Base-by-base conservation (phyloP, 2,329 filamentous ascomycete species). In the Colletotrichum magnum region DNA sequence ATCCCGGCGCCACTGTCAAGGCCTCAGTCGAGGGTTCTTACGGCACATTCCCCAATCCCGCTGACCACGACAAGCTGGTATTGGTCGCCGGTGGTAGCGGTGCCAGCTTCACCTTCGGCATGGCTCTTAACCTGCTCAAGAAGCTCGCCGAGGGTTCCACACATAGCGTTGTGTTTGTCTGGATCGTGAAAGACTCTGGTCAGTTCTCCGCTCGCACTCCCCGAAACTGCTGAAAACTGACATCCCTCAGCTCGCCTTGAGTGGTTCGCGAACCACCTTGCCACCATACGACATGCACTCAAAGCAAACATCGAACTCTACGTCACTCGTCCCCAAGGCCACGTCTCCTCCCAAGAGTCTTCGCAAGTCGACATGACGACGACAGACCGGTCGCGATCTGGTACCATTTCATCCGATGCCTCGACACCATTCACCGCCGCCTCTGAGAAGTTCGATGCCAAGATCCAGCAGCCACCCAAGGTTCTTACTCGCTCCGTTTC, bases 1-100 rank as follows among this genome's bases (percentile, higher is more conserved):
- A 86, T 59, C 84, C 84, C 0, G 84, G 84, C 0, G 78, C 74
- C 5, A 72, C 73, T 15, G 74, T 88, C 5, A 79, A 75, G 59
- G 85, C 83, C 0, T 88, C 86, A 0, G 78, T 87, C 1, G 86
- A 89, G 64, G 86, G 87, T 0, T 85, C 87, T 0, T 89, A 89
- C 58, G 87, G 87, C 12, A 83, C 83, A 1, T 78, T 85, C 24
- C 86, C 86, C 0, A 81, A 87, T 64, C 83, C 85, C 0, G 12
- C 51, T 0, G 60, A 61, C 7, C 76, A 76, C 21, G 71, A 77
- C 18, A 75, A 71, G 26, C 51, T 77, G 2, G 36, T 77, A 0
- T 41, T 77, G 7, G 62, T 77, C 21, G 71, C 74, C 2, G 74
- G 75, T 3, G 89, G 89, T 5, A 88, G 87, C 58, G 89, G 89